A percentile compares a stretch with the other conserved stretches of the same genome.
phyloP scores from a whole-genome alignment of 768 basidiomycete species.

The Gymnopilus dilepis region DNA sequence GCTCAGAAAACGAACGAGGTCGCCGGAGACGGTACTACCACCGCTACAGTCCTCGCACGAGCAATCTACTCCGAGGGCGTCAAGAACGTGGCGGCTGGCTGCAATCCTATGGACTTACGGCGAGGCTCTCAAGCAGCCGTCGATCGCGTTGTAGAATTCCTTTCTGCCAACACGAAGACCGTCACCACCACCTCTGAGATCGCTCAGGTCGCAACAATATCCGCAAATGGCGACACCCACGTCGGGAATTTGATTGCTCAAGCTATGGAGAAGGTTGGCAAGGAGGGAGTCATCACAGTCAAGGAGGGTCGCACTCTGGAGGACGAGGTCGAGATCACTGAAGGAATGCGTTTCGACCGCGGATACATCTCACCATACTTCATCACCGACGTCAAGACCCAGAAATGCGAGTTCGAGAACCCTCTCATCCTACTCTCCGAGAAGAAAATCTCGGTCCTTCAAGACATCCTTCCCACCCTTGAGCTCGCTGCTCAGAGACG shows the following conservation, averaged over 20 bases:
- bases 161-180: constrained; percentile 85
- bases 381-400: constrained; percentile 96
- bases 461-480: constrained; percentile 94
- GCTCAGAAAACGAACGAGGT: constrained; percentile 96
- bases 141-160: constrained; percentile 90
- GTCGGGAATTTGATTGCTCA: constrained; percentile 95
- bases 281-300: constrained; percentile 99
- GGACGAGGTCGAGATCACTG: constrained; percentile 98
- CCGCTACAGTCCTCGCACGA: constrained; percentile 94
- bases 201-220: constrained; percentile 97
- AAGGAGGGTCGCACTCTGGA: constrained; percentile 98
- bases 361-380: constrained; percentile 99
- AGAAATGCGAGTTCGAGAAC: constrained; percentile 97
- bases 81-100: constrained; percentile 98
- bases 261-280: constrained; percentile 99
- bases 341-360: constrained; percentile 99
- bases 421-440: constrained; percentile 92
- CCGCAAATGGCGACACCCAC: constrained; percentile 80
- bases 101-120: constrained; percentile 99
- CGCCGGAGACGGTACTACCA: constrained; percentile 98
- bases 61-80: constrained; percentile 99
- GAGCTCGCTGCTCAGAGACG: constrained; percentile 79
- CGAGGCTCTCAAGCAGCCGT: constrained; percentile 97
- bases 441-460: constrained; percentile 96
- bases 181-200: constrained; percentile 98